Percentiles rank a stretch among this genome's conserved stretches.
These are phyloP conservation scores for Echinosophora koreensis DNA, from an alignment of 306 rosid genomes.

Conservation along the genomic window DNA sequence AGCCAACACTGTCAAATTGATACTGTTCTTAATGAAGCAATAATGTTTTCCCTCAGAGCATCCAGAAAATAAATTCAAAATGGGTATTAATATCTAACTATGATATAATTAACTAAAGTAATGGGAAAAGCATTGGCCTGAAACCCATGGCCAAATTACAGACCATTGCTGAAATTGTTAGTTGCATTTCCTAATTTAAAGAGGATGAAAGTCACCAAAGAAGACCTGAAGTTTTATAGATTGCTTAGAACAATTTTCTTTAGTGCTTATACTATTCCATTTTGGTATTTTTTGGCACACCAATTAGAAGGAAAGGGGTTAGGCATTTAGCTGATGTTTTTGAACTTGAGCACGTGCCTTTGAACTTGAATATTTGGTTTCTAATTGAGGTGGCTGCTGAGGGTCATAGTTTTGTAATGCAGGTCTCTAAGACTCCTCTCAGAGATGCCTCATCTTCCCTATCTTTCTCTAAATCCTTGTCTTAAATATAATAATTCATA, in stretches of 20 bases:
- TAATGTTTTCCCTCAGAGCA: not conserved
- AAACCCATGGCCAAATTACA: constrained; percentile 15
- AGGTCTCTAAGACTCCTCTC: constrained; percentile 81
- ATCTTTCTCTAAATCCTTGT: constrained; percentile 66
- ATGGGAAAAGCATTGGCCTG: not conserved
- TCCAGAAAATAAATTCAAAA: not conserved
- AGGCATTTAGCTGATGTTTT: too few relatives aligned
- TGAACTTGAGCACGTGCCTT: too few relatives aligned
- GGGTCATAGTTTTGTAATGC: constrained; percentile 45
- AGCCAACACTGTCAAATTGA: constrained; percentile 6
- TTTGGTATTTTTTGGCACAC: too few relatives aligned
- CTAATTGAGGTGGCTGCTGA: constrained; percentile 35
- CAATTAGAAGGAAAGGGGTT: too few relatives aligned
- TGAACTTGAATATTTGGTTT: too few relatives aligned
- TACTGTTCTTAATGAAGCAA: constrained; percentile 17
- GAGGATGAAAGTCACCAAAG: constrained; percentile 63
- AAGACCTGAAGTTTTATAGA: constrained; percentile 60
- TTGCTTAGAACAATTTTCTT: constrained; percentile 39
- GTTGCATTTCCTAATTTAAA: constrained; percentile 71
- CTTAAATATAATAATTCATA: too few relatives aligned
- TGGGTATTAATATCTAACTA: not conserved
- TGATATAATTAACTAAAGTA: not conserved
- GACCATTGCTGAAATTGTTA: constrained; percentile 69
- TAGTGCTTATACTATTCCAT: too few relatives aligned
- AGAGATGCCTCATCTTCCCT: constrained; percentile 62